Evolutionary conservation across 2,329 filamentous ascomycete species (phyloP).

Genomic region (Pleurostoma richardsiae): DNA sequence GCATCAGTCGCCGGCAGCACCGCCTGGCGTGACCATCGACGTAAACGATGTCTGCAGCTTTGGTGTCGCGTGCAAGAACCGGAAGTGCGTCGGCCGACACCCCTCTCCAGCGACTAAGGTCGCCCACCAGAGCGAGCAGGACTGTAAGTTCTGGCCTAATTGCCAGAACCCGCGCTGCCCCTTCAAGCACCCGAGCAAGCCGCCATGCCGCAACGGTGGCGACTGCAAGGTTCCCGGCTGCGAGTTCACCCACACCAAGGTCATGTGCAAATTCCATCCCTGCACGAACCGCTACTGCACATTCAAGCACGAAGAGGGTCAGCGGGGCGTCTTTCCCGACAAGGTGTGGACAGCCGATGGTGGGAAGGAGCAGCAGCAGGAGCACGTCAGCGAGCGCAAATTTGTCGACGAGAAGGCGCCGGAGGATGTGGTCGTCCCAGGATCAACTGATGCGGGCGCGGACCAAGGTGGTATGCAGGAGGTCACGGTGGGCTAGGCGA

Average conservation of each 20-base stretch:
- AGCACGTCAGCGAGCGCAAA: constrained; percentile 82
- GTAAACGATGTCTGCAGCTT: constrained; percentile 76
- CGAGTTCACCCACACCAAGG: constrained; percentile 84
- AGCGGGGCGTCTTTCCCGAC: constrained; percentile 77
- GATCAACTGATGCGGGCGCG: constrained; percentile 10
- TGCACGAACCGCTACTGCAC: constrained; percentile 85
- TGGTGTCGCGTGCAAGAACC: constrained; percentile 90
- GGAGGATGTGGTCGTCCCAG: constrained; percentile 71
- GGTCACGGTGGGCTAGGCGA: neutral
- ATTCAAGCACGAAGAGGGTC: constrained; percentile 88
- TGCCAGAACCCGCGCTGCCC: constrained; percentile 84
- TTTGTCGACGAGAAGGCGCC: constrained; percentile 68
- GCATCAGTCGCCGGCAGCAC: constrained; percentile 88
- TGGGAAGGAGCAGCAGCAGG: constrained; percentile 26
- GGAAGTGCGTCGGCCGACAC: constrained; percentile 87
- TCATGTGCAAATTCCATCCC: constrained; percentile 84
- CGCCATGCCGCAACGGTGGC: constrained; percentile 83
- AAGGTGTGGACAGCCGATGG: constrained; percentile 81
- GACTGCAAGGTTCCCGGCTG: constrained; percentile 79
- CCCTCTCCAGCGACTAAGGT: constrained; percentile 81
- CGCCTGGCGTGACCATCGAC: constrained; percentile 72
- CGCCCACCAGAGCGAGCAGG: constrained; percentile 74
- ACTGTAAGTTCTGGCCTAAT: constrained; percentile 89
- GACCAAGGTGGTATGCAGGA: neutral
- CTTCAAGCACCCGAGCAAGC: constrained; percentile 84